These are phyloP conservation scores for Cercospora sp. DNA, from an alignment of 2,329 filamentous ascomycete species.

Conservation along the genomic window DNA sequence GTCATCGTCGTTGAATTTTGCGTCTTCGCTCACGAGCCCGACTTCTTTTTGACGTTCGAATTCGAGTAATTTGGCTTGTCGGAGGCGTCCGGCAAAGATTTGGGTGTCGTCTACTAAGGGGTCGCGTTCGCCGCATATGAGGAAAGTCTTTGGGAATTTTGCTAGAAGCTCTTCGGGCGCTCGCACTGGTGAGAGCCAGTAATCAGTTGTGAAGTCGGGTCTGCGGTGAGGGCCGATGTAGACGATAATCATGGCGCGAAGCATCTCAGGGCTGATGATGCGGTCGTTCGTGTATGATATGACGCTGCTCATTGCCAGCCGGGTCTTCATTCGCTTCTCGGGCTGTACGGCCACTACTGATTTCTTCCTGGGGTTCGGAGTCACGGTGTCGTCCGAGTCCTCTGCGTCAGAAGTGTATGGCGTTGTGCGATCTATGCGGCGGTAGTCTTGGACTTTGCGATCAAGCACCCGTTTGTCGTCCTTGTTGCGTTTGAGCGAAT, in stretches of 20 bases:
- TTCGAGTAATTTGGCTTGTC: slow-evolving; percentile 68
- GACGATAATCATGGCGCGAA: slow-evolving; percentile 97
- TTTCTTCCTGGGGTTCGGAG: slow-evolving; percentile 5
- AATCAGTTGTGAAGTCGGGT: slow-evolving; percentile 89
- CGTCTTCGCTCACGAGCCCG: slow-evolving; percentile 51
- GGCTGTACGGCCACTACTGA: slow-evolving; percentile 8
- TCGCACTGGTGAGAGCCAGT: slow-evolving; percentile 82
- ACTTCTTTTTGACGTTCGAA: slow-evolving; percentile 57
- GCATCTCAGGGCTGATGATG: slow-evolving; percentile 94
- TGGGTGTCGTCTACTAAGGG: slow-evolving; percentile 95
- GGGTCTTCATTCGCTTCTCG: slow-evolving; percentile 52
- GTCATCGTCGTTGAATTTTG: slow-evolving; percentile 62
- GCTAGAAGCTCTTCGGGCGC: slow-evolving; percentile 81
- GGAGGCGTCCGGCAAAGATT: slow-evolving; percentile 86
- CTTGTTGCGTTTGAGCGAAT: slow-evolving; percentile 73
- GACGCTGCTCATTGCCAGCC: slow-evolving; percentile 94
- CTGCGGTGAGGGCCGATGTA: slow-evolving; percentile 93
- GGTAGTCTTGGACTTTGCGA: slow-evolving; percentile 86
- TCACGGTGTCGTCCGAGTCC: slow-evolving; percentile 43
- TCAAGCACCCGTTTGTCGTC: slow-evolving; percentile 77
- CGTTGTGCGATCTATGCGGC: slow-evolving; percentile 74
- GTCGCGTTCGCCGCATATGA: slow-evolving; percentile 91
- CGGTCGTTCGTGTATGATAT: slow-evolving; percentile 98
- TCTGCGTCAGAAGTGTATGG: slow-evolving; percentile 79
- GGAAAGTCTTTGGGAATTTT: slow-evolving; percentile 90